Percentiles rank a stretch among this genome's conserved stretches.
Evolutionary conservation across 257 asterid species (phyloP).

Genomic region (Solanum chmielewskii): DNA sequence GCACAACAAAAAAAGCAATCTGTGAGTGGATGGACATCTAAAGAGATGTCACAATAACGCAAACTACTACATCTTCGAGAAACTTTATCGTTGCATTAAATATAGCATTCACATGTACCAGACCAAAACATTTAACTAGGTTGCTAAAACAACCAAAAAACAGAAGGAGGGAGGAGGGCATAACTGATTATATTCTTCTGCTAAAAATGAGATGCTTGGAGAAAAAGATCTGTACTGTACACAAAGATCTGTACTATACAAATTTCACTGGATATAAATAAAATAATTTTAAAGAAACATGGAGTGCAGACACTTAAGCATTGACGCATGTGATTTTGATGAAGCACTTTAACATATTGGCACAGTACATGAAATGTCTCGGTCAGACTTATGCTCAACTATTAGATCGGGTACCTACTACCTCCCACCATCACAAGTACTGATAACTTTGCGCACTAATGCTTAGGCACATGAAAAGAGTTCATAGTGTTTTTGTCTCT

Average conservation of each 20-base stretch:
- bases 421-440: not conserved
- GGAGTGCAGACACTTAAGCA: not conserved
- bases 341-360: not conserved
- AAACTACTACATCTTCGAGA: not conserved
- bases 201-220: not conserved
- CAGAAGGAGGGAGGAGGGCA: not conserved
- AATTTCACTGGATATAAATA: not conserved
- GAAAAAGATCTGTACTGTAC: not conserved
- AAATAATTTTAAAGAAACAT: not conserved
- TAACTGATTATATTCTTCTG: not conserved
- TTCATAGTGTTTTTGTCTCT: not conserved
- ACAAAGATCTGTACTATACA: not conserved
- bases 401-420: not conserved
- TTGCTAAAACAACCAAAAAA: not conserved
- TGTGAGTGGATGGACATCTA: constrained; percentile 17
- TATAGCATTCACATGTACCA: not conserved
- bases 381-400: not conserved
- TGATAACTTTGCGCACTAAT: not conserved
- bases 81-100: not conserved
- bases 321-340: not conserved
- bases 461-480: not conserved
- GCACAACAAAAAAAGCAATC: constrained; percentile 22
- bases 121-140: not conserved
- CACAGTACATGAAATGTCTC: not conserved
- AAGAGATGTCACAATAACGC: not conserved